Evolutionary conservation across 2,329 filamentous ascomycete species (phyloP).

Genomic region (Sordariomycetes sp.): DNA sequence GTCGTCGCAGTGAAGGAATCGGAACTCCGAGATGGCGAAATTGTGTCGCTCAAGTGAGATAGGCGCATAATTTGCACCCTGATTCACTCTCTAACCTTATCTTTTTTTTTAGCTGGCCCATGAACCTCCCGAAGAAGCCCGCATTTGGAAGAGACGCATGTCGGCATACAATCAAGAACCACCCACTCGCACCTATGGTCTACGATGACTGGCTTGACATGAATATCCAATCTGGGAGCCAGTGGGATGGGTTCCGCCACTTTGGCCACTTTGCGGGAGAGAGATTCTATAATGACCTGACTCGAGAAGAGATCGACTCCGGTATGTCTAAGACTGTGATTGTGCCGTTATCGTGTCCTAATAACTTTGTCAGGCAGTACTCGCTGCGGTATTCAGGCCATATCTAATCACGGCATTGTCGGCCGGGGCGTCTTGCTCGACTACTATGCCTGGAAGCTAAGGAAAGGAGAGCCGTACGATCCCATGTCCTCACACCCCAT

Average conservation of each 20-base stretch:
- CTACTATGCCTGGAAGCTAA: conserved; percentile 25
- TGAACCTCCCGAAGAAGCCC: not conserved
- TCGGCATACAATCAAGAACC: not conserved
- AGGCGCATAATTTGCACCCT: not conserved
- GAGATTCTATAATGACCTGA: not conserved
- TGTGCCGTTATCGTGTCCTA: not conserved
- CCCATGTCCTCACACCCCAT: not conserved
- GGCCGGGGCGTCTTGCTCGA: conserved; percentile 39
- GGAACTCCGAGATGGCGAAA: not conserved
- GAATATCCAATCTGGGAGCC: conserved; percentile 23
- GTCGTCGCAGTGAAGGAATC: not conserved
- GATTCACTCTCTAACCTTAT: not conserved
- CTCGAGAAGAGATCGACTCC: not conserved
- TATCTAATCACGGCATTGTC: conserved; percentile 21
- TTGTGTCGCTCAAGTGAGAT: not conserved
- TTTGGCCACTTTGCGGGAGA: conserved; percentile 10
- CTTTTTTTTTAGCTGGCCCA: not conserved
- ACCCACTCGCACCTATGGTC: not conserved
- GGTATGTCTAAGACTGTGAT: not conserved
- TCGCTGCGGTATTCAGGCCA: not conserved
- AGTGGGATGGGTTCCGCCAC: conserved; percentile 25
- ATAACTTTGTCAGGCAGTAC: not conserved
- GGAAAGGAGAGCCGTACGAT: not conserved
- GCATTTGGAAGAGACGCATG: not conserved
- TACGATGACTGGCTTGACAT: not conserved